These are phyloP conservation scores for Thraustochytrium striatum DNA, from an alignment of 352 stramenopile genomes.

Conservation along the genomic window DNA sequence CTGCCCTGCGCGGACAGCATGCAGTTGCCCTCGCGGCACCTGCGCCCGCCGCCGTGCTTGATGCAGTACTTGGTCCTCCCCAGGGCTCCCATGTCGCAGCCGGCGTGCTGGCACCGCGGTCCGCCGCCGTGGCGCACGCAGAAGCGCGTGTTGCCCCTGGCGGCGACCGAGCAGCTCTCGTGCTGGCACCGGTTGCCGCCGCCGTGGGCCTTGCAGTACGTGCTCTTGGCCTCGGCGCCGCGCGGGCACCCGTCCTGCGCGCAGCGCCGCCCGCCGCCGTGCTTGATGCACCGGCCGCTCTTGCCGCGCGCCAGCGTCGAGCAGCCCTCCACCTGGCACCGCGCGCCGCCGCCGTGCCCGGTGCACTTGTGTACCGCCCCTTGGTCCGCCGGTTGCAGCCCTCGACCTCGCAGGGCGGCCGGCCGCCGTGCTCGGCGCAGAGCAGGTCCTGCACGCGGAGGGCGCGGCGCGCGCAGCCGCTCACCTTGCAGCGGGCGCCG, in stretches of 20 bases:
- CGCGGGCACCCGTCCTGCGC: slow-evolving; percentile 64
- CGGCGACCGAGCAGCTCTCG: slow-evolving; percentile 67
- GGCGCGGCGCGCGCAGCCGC: slow-evolving; percentile 55
- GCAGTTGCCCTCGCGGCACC: slow-evolving; percentile 67
- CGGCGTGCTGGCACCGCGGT: slow-evolving; percentile 60
- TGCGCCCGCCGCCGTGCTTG: slow-evolving; percentile 64
- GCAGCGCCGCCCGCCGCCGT: slow-evolving; percentile 69
- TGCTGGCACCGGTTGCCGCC: slow-evolving; percentile 69
- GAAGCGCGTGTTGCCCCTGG: slow-evolving; percentile 68
- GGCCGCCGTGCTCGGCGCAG: slow-evolving; percentile 68
- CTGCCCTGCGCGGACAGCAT: slow-evolving; percentile 71
- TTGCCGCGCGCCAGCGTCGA: slow-evolving; percentile 57
- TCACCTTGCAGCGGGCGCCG: slow-evolving; percentile 18
- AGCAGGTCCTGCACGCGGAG: slow-evolving; percentile 63
- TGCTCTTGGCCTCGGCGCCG: slow-evolving; percentile 63
- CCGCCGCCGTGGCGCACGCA: slow-evolving; percentile 75
- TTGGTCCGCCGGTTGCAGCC: too few species aligned
- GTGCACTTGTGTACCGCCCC: too few species aligned
- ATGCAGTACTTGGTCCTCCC: slow-evolving; percentile 60
- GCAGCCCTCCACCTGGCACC: slow-evolving; percentile 24
- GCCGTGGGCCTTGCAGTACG: slow-evolving; percentile 77
- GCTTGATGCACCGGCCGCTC: slow-evolving; percentile 67
- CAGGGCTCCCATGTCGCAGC: slow-evolving; percentile 70
- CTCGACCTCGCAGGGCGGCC: slow-evolving; percentile 68
- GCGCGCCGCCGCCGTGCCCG: slow-evolving; percentile 15